phyloP scores from a whole-genome alignment of 2,329 filamentous ascomycete species.

The Paecilomyces variotii region DNA sequence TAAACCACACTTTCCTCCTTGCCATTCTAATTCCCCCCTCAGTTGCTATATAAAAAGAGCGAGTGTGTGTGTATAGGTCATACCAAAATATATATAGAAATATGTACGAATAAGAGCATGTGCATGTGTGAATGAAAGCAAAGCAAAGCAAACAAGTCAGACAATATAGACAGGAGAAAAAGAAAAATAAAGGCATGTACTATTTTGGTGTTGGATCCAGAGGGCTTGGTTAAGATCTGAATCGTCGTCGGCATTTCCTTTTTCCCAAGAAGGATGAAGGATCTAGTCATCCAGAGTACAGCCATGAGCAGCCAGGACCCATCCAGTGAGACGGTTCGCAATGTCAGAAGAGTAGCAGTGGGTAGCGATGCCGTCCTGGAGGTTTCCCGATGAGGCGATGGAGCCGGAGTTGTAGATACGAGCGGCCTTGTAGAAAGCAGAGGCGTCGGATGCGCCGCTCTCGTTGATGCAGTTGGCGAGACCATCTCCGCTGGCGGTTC shows the following conservation, averaged over 20 bases:
- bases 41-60: not conserved
- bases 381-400: constrained; percentile 16
- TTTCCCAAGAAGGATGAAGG: not conserved
- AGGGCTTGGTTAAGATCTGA: too few species aligned
- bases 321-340: constrained; percentile 41
- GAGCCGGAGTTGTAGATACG: constrained; percentile 29
- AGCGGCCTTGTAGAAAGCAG: constrained; percentile 16
- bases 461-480: constrained; percentile 24
- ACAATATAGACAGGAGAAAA: not conserved
- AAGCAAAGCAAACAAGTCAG: not conserved
- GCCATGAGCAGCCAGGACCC: constrained; percentile 17
- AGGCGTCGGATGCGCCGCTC: constrained; percentile 10
- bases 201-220: too few species aligned
- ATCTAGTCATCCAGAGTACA: not conserved
- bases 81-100: not conserved
- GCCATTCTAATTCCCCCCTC: too few species aligned
- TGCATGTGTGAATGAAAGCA: not conserved
- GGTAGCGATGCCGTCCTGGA: constrained; percentile 29
- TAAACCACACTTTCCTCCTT: too few species aligned
- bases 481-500: constrained; percentile 27
- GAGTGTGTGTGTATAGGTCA: not conserved
- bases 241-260: too few species aligned
- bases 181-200: too few species aligned
- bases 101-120: not conserved
- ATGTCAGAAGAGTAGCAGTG: constrained; percentile 46